Conservation (phyloP, 2,329 filamentous ascomycete species). For the Leptographium radiaticola region DNA sequence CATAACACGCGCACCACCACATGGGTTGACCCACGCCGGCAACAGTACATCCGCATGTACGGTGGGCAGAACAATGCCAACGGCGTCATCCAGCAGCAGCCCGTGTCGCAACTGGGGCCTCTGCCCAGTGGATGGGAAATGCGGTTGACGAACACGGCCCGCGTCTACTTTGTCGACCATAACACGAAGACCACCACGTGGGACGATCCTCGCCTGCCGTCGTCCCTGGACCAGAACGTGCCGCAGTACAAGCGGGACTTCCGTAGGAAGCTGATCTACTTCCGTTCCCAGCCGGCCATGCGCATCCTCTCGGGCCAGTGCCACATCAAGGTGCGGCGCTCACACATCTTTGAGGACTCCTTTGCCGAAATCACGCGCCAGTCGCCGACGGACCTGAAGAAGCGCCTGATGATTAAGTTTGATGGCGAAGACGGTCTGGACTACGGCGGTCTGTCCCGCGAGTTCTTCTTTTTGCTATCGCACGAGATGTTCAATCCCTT, state of each 20-base stretch:
- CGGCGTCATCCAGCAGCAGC: conserved; percentile 89
- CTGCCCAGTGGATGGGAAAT: conserved; percentile 98
- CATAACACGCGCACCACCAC: conserved; percentile 97
- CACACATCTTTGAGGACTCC: conserved; percentile 96
- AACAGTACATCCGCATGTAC: conserved; percentile 98
- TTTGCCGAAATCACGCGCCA: conserved; percentile 98
- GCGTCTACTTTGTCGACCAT: conserved; percentile 98
- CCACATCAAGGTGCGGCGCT: conserved; percentile 92
- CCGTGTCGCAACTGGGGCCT: conserved; percentile 89
- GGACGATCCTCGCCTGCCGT: conserved; percentile 92
- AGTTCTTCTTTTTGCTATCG: conserved; percentile 98
- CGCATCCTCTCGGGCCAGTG: conserved; percentile 93
- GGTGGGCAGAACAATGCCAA: conserved; percentile 72
- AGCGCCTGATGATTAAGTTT: conserved; percentile 98
- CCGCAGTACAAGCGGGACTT: conserved; percentile 99
- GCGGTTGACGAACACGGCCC: conserved; percentile 93
- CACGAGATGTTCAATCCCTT: conserved; percentile 99
- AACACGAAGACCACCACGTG: conserved; percentile 99
- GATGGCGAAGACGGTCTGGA: conserved; percentile 96
- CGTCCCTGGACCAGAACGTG: conserved; percentile 93
- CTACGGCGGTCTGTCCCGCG: conserved; percentile 92
- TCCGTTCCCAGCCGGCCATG: conserved; percentile 92
- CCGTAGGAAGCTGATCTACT: conserved; percentile 95
- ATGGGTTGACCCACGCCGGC: conserved; percentile 92
- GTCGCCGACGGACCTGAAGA: conserved; percentile 91